phyloP scores from a whole-genome alignment of 148 eudicot genomes.

The Silene uniflora region DNA sequence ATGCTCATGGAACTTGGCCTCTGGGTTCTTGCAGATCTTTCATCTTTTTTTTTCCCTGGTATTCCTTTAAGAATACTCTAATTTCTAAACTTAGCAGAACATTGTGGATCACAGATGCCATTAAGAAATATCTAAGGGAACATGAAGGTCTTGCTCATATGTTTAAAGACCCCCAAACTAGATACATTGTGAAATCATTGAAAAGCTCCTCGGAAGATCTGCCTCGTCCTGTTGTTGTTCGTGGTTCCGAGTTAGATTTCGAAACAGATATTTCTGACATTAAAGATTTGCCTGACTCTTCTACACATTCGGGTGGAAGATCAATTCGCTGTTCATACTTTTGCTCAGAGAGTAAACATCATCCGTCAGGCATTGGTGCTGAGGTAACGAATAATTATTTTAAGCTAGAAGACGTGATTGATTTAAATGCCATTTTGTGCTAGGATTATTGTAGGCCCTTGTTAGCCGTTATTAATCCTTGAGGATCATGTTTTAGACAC shows the following conservation, averaged over 20 bases:
- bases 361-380: constrained; percentile 31
- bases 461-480: not conserved
- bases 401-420: not conserved
- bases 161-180: constrained; percentile 58
- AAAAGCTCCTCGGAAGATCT: constrained; percentile 34
- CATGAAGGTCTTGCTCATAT: constrained; percentile 48
- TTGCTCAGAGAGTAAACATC: constrained; percentile 38
- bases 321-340: constrained; percentile 49
- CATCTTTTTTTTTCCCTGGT: too few species aligned
- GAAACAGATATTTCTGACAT: constrained; percentile 33
- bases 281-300: constrained; percentile 25
- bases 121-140: constrained; percentile 40
- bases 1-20: too few species aligned
- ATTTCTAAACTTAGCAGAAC: constrained; percentile 15
- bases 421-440: too few species aligned
- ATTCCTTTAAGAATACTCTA: not conserved
- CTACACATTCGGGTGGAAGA: constrained; percentile 33
- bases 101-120: constrained; percentile 45
- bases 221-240: constrained; percentile 50
- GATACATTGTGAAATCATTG: constrained; percentile 50
- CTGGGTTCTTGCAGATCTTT: too few species aligned
- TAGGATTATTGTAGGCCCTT: not conserved
- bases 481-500: not conserved
- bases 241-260: constrained; percentile 53
- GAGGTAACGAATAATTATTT: constrained; percentile 51